A percentile compares a stretch with the other conserved stretches of the same genome.
Evolutionary conservation across 106 monocot genomes (phyloP).

Genomic region (Cymbidium sinense): DNA sequence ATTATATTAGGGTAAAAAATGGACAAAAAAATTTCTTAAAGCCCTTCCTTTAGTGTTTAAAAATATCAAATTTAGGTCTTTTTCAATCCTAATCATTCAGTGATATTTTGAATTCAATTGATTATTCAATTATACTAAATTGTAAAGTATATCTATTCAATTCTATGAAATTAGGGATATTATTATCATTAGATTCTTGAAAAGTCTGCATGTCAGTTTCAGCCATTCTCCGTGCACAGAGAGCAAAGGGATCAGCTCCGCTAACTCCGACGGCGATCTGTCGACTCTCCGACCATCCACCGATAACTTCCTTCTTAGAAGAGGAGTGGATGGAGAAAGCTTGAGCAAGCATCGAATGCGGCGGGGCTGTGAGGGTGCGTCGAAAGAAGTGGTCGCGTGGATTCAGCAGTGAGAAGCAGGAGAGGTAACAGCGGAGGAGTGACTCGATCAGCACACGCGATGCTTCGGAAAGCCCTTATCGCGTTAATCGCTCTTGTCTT

Average conservation of each 20-base stretch:
- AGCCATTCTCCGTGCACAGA: not conserved
- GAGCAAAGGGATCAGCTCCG: not conserved
- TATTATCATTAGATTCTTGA: no score
- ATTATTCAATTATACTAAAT: no score
- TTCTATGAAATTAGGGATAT: no score
- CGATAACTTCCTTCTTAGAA: not conserved
- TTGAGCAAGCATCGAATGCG: not conserved
- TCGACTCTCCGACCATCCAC: not conserved
- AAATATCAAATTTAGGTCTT: no score
- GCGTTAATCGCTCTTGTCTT: not conserved
- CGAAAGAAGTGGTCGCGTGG: not conserved
- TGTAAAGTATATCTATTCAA: no score
- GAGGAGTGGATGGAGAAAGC: not conserved
- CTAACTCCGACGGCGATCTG: not conserved
- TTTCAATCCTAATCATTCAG: no score
- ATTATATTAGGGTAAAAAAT: no score
- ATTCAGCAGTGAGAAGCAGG: not conserved
- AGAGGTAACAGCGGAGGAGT: not conserved
- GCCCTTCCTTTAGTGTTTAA: no score
- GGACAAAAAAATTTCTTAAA: no score
- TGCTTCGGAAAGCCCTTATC: conserved; percentile 7
- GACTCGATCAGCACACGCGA: not conserved
- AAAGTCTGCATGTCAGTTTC: no score
- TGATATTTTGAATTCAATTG: no score
- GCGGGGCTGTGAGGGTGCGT: not conserved